Percentiles rank a stretch among this genome's conserved stretches.
Conservation (phyloP, 2,329 filamentous ascomycete species). For the Colletotrichum cuscutae region DNA sequence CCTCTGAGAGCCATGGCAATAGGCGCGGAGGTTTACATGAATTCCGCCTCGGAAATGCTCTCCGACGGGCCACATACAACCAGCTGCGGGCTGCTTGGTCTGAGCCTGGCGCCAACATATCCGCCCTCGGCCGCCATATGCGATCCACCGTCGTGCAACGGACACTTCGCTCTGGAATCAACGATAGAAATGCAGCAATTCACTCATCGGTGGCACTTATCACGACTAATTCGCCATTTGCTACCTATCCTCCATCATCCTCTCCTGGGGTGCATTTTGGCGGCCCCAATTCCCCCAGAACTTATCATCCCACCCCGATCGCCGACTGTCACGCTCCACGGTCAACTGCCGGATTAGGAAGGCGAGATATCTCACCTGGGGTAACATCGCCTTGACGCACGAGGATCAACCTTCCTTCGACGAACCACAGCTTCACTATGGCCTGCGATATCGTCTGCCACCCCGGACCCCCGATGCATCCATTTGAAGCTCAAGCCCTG, state of each 20-base stretch:
- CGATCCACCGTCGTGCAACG: background rate
- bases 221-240: background rate
- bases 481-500: background rate
- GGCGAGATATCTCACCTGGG: slow-evolving; percentile 19
- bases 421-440: background rate
- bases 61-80: background rate
- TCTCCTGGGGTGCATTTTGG: background rate
- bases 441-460: background rate
- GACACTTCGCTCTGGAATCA: no score
- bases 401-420: slow-evolving; percentile 2
- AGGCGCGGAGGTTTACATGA: no score
- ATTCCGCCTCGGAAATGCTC: no score
- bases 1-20: no score
- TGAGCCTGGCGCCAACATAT: background rate
- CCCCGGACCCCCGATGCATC: background rate
- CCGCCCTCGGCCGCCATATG: background rate
- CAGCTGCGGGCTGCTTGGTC: background rate
- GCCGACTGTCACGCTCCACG: slow-evolving; percentile 1
- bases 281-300: background rate
- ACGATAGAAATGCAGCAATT: background rate
- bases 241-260: background rate
- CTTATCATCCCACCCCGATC: background rate
- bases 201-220: background rate
- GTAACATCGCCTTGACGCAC: slow-evolving; percentile 21
- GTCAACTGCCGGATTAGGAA: slow-evolving; percentile 20